Evolutionary conservation across 2,329 filamentous ascomycete species (phyloP).

Genomic region (Fusarium nanum): DNA sequence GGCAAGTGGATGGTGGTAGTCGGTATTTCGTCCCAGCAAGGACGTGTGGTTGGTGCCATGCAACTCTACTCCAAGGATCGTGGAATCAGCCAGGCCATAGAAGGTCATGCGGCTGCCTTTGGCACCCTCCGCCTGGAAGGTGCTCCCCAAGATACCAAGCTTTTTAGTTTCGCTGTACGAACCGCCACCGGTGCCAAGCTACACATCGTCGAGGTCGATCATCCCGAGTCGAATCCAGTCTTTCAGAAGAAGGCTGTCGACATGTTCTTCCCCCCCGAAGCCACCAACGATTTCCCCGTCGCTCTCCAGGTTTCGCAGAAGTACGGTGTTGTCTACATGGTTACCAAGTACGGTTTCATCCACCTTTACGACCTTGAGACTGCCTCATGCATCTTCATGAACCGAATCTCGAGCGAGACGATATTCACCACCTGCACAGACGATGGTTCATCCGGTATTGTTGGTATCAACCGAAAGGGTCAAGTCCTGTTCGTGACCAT

Average conservation of each 20-base stretch:
- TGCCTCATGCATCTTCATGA: slow-evolving; percentile 97
- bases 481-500: slow-evolving; percentile 95
- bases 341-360: slow-evolving; percentile 99
- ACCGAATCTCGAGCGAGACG: slow-evolving; percentile 98
- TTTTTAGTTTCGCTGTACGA: slow-evolving; percentile 96
- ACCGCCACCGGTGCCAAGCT: slow-evolving; percentile 91
- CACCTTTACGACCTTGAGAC: slow-evolving; percentile 98
- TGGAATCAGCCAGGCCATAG: slow-evolving; percentile 96
- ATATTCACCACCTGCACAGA: slow-evolving; percentile 96
- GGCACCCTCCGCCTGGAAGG: slow-evolving; percentile 90
- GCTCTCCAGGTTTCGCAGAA: slow-evolving; percentile 97
- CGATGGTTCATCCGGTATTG: slow-evolving; percentile 83
- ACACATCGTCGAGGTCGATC: slow-evolving; percentile 97
- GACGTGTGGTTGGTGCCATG: slow-evolving; percentile 94
- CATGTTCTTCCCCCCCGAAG: slow-evolving; percentile 96
- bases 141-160: slow-evolving; percentile 88
- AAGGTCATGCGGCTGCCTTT: slow-evolving; percentile 96
- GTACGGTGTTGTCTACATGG: slow-evolving; percentile 96
- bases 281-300: slow-evolving; percentile 96
- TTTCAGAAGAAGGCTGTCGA: slow-evolving; percentile 98
- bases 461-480: slow-evolving; percentile 97
- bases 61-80: slow-evolving; percentile 97
- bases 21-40: slow-evolving; percentile 92
- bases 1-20: slow-evolving; percentile 99
- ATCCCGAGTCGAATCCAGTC: slow-evolving; percentile 85